Conservation (phyloP, 1,284 basidiomycete species). For the Trametes polyzona region DNA sequence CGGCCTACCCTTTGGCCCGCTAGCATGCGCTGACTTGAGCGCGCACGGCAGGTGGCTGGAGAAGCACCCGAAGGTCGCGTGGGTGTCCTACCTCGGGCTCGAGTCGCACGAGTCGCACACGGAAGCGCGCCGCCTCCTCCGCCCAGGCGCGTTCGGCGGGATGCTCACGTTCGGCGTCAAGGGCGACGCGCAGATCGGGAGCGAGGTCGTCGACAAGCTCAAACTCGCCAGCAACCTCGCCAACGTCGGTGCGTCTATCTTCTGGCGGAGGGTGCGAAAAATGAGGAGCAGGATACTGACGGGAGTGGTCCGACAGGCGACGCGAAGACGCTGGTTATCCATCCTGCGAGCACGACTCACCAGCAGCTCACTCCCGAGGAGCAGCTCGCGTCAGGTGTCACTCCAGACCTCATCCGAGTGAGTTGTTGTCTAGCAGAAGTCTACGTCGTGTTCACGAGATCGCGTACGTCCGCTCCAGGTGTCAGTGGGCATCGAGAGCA, state of each 20-base stretch:
- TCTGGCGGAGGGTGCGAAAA: no score
- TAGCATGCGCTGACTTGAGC: not conserved
- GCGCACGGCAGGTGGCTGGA: constrained; percentile 56
- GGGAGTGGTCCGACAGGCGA: constrained; percentile 45
- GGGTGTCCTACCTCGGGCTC: constrained; percentile 86
- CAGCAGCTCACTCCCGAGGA: constrained; percentile 76
- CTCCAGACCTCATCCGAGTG: constrained; percentile 80
- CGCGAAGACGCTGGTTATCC: constrained; percentile 84
- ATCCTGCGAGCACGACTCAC: constrained; percentile 86
- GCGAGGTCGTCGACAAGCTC: constrained; percentile 74
- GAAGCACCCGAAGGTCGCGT: constrained; percentile 70
- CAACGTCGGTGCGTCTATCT: constrained; percentile 60
- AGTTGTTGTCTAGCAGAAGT: constrained; percentile 33
- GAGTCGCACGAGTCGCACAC: constrained; percentile 64
- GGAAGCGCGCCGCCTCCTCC: constrained; percentile 62
- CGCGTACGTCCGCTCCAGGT: constrained; percentile 39
- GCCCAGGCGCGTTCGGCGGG: constrained; percentile 67
- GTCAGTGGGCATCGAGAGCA: constrained; percentile 82
- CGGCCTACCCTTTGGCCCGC: no score
- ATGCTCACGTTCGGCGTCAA: constrained; percentile 84
- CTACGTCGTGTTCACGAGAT: not conserved
- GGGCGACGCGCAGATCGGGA: constrained; percentile 63
- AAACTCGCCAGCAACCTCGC: constrained; percentile 79
- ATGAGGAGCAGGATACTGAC: not conserved
- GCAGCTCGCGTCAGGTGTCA: constrained; percentile 74